Conservation (phyloP, 331 rosid species). For the Prunus yedoensis region DNA sequence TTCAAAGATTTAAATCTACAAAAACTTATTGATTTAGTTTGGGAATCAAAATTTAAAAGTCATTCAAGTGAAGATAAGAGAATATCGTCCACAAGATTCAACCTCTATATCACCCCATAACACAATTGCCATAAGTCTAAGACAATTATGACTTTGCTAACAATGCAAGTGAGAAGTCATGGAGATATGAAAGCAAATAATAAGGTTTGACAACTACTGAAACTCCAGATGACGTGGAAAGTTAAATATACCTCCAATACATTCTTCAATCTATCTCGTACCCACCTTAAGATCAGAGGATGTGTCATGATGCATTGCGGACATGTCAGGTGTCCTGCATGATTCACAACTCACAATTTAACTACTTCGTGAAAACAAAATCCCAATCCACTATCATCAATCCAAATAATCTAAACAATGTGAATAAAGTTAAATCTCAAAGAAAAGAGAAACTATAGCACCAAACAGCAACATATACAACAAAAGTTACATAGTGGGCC, state of each 20-base stretch:
- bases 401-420: background rate
- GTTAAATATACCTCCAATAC: constrained; percentile 57
- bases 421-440: background rate
- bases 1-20: background rate
- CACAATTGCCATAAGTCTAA: background rate
- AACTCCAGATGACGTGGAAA: background rate
- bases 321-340: constrained; percentile 85
- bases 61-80: background rate
- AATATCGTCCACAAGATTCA: background rate
- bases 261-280: constrained; percentile 51
- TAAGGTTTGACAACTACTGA: background rate
- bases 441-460: background rate
- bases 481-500: background rate
- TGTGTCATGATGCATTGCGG: constrained; percentile 82
- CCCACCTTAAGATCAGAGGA: constrained; percentile 71
- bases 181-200: background rate
- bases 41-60: background rate
- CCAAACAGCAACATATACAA: background rate
- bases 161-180: background rate
- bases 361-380: background rate
- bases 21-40: constrained; percentile 4
- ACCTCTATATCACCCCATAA: background rate
- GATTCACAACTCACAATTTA: constrained; percentile 25
- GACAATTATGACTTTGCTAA: too few relatives aligned
- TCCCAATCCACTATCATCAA: background rate